Conservation (phyloP, 352 stramenopile genomes). For the Pythium brachiatum region DNA sequence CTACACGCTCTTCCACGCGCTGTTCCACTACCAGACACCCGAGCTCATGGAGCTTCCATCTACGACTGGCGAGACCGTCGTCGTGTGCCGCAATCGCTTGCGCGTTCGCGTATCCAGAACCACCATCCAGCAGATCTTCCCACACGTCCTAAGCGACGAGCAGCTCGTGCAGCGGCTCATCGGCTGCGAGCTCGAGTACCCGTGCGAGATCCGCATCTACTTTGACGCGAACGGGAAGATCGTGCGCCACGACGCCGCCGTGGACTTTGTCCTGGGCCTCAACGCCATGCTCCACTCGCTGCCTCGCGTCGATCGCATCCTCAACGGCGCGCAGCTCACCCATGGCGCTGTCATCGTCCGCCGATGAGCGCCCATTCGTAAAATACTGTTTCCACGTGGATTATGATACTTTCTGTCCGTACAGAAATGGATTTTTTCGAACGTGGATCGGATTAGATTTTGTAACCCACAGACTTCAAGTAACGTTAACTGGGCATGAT, state of each 20-base stretch:
- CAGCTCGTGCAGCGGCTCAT: constrained; percentile 38
- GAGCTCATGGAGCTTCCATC: neutral
- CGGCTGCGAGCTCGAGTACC: constrained; percentile 41
- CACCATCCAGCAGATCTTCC: constrained; percentile 59
- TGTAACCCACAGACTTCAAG: no score
- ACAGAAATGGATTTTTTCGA: no score
- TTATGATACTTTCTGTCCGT: no score
- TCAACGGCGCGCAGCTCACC: constrained; percentile 37
- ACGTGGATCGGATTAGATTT: no score
- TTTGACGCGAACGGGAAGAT: constrained; percentile 42
- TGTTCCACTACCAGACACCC: neutral
- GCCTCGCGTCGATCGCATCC: constrained; percentile 26
- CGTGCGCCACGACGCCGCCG: constrained; percentile 38
- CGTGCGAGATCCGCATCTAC: constrained; percentile 44
- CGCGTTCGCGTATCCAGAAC: constrained; percentile 40
- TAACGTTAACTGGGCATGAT: no score
- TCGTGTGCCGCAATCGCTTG: constrained; percentile 17
- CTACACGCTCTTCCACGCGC: constrained; percentile 10
- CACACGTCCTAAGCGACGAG: constrained; percentile 34
- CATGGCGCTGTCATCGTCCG: constrained; percentile 44
- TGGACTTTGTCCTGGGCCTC: constrained; percentile 38
- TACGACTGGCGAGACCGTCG: neutral
- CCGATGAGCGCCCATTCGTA: neutral
- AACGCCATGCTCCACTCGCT: constrained; percentile 29
- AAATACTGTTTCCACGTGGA: neutral